phyloP scores from a whole-genome alignment of 2,329 filamentous ascomycete species.

The Dryadomyces quercus-mongolicae region DNA sequence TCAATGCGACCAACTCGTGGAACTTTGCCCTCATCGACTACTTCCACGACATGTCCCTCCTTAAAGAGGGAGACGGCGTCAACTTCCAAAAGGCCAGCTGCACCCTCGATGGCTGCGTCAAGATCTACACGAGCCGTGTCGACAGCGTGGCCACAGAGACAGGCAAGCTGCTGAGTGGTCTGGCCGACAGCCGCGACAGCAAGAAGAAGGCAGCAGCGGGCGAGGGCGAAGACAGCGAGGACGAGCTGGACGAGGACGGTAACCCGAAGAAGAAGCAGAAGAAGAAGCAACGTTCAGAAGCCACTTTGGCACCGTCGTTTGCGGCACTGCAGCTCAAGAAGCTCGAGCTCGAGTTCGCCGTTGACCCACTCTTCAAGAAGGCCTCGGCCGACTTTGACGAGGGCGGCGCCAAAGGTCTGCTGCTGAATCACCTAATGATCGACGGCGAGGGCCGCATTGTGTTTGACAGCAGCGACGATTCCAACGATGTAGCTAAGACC shows the following conservation, averaged over 20 bases:
- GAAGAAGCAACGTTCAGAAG: slow-evolving; percentile 71
- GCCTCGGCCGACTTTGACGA: slow-evolving; percentile 97
- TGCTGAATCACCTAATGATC: slow-evolving; percentile 94
- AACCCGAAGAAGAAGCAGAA: slow-evolving; percentile 48
- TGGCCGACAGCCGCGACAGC: slow-evolving; percentile 75
- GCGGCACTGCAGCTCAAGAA: slow-evolving; percentile 87
- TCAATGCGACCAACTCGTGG: slow-evolving; percentile 97
- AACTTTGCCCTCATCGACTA: slow-evolving; percentile 99
- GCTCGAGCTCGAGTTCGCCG: slow-evolving; percentile 90
- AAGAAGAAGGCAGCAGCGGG: slow-evolving; percentile 57
- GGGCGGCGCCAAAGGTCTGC: slow-evolving; percentile 85
- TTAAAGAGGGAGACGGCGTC: slow-evolving; percentile 92
- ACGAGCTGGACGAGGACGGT: slow-evolving; percentile 38
- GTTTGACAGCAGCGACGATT: slow-evolving; percentile 94
- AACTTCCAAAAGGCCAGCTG: slow-evolving; percentile 99
- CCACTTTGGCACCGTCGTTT: slow-evolving; percentile 85
- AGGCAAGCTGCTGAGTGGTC: slow-evolving; percentile 81
- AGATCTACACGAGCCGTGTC: slow-evolving; percentile 97
- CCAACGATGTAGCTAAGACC: slow-evolving; percentile 36
- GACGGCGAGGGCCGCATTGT: slow-evolving; percentile 87
- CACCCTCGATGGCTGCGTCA: slow-evolving; percentile 94
- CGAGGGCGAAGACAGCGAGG: slow-evolving; percentile 51
- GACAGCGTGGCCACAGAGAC: slow-evolving; percentile 98
- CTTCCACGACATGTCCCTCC: slow-evolving; percentile 95
- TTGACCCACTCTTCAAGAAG: slow-evolving; percentile 98